Evolutionary conservation across 83 land plant species (phyloP).

Genomic region (Diphasiastrum complanatum): DNA sequence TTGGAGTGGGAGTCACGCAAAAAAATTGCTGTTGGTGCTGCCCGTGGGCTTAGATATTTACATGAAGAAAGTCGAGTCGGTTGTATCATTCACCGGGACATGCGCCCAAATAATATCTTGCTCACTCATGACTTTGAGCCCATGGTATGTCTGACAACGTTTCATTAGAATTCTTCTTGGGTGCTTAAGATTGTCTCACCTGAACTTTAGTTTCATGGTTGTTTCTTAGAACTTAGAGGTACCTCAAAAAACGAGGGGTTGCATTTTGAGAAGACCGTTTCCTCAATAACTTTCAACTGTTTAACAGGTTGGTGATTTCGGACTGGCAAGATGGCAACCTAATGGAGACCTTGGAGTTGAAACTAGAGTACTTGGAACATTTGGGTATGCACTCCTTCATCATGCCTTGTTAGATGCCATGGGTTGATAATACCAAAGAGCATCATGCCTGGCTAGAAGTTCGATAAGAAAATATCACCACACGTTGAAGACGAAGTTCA

Average conservation of each 20-base stretch:
- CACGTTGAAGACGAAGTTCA: no score
- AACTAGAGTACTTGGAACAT: slow-evolving; percentile 75
- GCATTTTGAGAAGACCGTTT: no score
- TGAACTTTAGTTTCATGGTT: not conserved
- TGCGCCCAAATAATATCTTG: slow-evolving; percentile 85
- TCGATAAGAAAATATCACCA: no score
- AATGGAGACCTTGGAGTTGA: slow-evolving; percentile 66
- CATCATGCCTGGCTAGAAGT: no score
- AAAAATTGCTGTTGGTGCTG: slow-evolving; percentile 80
- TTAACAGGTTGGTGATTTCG: slow-evolving; percentile 82
- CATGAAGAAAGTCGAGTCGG: slow-evolving; percentile 93
- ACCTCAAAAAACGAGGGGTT: no score
- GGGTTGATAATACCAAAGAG: no score
- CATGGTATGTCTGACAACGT: slow-evolving; percentile 32
- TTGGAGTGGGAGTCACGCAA: slow-evolving; percentile 66
- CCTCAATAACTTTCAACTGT: no score
- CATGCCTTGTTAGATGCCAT: no score
- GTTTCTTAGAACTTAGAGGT: not conserved
- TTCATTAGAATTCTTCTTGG: no score
- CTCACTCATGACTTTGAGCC: slow-evolving; percentile 90
- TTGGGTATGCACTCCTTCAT: no score
- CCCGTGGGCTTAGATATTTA: slow-evolving; percentile 77
- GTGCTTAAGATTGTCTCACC: no score
- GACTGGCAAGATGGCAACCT: slow-evolving; percentile 84
- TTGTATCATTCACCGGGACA: slow-evolving; percentile 79